A percentile compares a stretch with the other conserved stretches of the same genome.
Conservation (phyloP, 2,329 filamentous ascomycete genomes). For the Aspergillus costaricaensis region DNA sequence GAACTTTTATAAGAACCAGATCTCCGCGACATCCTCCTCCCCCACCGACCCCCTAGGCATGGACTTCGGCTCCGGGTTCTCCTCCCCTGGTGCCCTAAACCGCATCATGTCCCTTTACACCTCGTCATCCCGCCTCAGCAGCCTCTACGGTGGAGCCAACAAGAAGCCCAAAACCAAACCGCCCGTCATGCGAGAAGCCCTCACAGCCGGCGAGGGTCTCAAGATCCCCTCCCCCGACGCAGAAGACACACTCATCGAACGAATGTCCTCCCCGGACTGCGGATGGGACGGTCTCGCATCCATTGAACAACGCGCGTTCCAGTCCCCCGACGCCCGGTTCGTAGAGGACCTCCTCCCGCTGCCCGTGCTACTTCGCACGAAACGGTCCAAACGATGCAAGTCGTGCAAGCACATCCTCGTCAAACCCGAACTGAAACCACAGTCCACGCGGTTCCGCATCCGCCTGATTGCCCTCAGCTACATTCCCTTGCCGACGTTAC, state of each 20-base stretch:
- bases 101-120: constrained; percentile 93
- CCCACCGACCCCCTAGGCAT: constrained; percentile 56
- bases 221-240: constrained; percentile 60
- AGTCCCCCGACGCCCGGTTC: constrained; percentile 61
- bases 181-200: constrained; percentile 78
- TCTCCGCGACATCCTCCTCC: constrained; percentile 62
- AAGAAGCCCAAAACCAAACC: constrained; percentile 69
- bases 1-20: constrained; percentile 78
- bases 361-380: constrained; percentile 81
- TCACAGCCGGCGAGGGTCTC: constrained; percentile 70
- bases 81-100: constrained; percentile 77
- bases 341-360: constrained; percentile 75
- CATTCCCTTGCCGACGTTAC: constrained; percentile 74
- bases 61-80: constrained; percentile 52
- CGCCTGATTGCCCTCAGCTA: constrained; percentile 84
- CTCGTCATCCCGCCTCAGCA: constrained; percentile 53
- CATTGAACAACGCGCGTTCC: constrained; percentile 53
- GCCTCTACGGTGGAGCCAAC: constrained; percentile 52
- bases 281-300: constrained; percentile 68
- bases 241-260: constrained; percentile 63
- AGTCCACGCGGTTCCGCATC: constrained; percentile 88
- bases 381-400: constrained; percentile 90
- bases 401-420: constrained; percentile 92
- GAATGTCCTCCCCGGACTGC: constrained; percentile 53
- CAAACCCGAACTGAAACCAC: constrained; percentile 88